Evolutionary conservation across 768 basidiomycete genomes (phyloP).

Genomic region (Boletellus sp.): DNA sequence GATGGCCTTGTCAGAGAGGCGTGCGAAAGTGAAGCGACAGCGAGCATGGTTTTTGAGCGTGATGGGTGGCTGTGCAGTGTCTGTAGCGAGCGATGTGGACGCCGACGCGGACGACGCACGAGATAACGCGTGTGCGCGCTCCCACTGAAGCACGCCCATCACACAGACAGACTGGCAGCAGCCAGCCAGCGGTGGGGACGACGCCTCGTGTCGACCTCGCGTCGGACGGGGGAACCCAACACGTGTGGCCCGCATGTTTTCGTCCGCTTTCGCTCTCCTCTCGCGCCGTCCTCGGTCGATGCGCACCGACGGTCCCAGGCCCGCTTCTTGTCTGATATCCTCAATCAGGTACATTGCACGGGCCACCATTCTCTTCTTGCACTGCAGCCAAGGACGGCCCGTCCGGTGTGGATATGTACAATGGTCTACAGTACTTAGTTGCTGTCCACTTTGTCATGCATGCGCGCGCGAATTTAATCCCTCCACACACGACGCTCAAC

Average conservation of each 20-base stretch:
- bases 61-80: conserved; percentile 26
- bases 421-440: too few species aligned
- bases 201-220: conserved; percentile 20
- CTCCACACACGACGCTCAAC: too few species aligned
- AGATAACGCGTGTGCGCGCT: conserved; percentile 10
- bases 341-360: too few species aligned
- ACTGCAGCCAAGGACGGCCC: too few species aligned
- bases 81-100: not conserved
- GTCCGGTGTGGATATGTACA: too few species aligned
- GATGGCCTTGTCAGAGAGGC: conserved; percentile 24
- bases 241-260: conserved; percentile 26
- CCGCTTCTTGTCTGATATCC: too few species aligned
- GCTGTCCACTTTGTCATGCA: too few species aligned
- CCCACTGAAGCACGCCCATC: conserved; percentile 19
- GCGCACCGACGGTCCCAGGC: not conserved
- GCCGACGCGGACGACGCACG: conserved; percentile 10
- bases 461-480: too few species aligned
- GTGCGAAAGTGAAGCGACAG: conserved; percentile 27
- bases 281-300: conserved; percentile 8
- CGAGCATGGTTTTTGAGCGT: conserved; percentile 30
- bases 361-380: too few species aligned
- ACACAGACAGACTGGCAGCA: conserved; percentile 14
- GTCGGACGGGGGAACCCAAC: conserved; percentile 22
- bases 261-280: conserved; percentile 15
- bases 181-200: too few species aligned